phyloP scores from a whole-genome alignment of 306 rosid genomes.

The Acacia confusa region DNA sequence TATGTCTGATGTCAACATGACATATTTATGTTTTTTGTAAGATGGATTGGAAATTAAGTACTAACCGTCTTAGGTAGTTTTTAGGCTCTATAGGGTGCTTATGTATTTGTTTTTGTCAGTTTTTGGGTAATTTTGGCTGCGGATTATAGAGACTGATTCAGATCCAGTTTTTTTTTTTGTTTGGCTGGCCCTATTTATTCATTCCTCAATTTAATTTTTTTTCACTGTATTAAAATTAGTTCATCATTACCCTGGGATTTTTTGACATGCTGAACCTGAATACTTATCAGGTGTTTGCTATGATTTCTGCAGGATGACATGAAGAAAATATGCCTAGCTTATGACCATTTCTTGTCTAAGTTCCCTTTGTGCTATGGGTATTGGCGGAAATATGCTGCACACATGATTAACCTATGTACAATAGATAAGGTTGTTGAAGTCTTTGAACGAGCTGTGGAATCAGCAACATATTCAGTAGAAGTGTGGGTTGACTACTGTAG shows the following conservation, averaged over 20 bases:
- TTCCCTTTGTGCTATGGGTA: conserved; percentile 90
- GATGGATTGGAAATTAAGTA: neutral
- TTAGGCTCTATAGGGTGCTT: neutral
- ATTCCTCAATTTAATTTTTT: too few relatives aligned
- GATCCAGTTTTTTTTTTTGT: neutral
- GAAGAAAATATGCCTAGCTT: conserved; percentile 59
- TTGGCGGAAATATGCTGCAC: conserved; percentile 80
- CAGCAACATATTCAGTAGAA: conserved; percentile 66
- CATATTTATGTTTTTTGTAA: neutral
- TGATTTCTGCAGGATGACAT: conserved; percentile 60
- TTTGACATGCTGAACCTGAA: neutral
- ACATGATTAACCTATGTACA: conserved; percentile 52
- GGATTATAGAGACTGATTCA: neutral
- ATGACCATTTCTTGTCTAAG: conserved; percentile 68
- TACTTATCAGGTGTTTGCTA: neutral
- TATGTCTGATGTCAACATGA: conserved; percentile 7
- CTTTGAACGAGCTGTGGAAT: conserved; percentile 71
- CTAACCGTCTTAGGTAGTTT: neutral
- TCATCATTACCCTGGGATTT: neutral
- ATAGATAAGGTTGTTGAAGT: conserved; percentile 72
- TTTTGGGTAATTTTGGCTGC: neutral
- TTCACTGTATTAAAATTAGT: neutral
- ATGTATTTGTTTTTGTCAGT: neutral
- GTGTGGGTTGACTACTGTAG: conserved; percentile 81
- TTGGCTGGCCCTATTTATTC: neutral